These are phyloP conservation scores for Stramenopiles sp. DNA, from an alignment of 352 stramenopile genomes.

Conservation along the genomic window DNA sequence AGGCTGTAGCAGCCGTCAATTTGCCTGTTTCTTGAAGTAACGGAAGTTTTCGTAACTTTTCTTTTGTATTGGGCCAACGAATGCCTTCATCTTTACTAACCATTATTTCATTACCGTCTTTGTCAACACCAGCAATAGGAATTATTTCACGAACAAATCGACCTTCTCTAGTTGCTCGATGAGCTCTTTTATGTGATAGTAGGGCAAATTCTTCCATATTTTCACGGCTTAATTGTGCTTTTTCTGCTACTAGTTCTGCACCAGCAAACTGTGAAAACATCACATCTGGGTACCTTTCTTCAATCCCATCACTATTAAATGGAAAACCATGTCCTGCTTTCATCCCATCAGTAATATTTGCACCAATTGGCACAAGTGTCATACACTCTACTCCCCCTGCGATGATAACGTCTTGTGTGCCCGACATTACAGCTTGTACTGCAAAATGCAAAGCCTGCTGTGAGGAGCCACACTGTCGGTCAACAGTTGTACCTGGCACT, in stretches of 20 bases:
- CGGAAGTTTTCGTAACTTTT: slow-evolving; percentile 49
- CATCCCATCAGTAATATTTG: slow-evolving; percentile 49
- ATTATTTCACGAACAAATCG: slow-evolving; percentile 55
- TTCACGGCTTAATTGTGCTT: slow-evolving; percentile 38
- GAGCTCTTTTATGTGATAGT: slow-evolving; percentile 50
- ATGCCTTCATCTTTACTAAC: slow-evolving; percentile 64
- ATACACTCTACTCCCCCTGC: slow-evolving; percentile 29
- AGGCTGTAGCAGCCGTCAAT: slow-evolving; percentile 83
- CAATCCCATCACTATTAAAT: slow-evolving; percentile 79
- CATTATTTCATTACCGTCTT: slow-evolving; percentile 22
- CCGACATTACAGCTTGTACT: slow-evolving; percentile 49
- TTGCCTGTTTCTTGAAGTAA: slow-evolving; percentile 76
- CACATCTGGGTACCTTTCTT: slow-evolving; percentile 90
- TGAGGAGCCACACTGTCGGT: slow-evolving; percentile 86
- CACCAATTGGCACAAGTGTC: slow-evolving; percentile 61
- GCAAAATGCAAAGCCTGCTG: slow-evolving; percentile 58
- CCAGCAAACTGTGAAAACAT: slow-evolving; percentile 63
- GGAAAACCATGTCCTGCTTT: slow-evolving; percentile 60
- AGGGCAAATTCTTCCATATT: slow-evolving; percentile 78
- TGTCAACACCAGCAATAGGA: slow-evolving; percentile 34
- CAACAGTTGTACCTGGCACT: slow-evolving; percentile 81
- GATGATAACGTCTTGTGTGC: slow-evolving; percentile 16
- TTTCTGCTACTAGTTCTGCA: slow-evolving; percentile 68
- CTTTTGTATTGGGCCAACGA: slow-evolving; percentile 37
- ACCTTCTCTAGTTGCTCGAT: slow-evolving; percentile 22